Evolutionary conservation across 1,284 basidiomycete species (phyloP).

Genomic region (Peniophora sp.): DNA sequence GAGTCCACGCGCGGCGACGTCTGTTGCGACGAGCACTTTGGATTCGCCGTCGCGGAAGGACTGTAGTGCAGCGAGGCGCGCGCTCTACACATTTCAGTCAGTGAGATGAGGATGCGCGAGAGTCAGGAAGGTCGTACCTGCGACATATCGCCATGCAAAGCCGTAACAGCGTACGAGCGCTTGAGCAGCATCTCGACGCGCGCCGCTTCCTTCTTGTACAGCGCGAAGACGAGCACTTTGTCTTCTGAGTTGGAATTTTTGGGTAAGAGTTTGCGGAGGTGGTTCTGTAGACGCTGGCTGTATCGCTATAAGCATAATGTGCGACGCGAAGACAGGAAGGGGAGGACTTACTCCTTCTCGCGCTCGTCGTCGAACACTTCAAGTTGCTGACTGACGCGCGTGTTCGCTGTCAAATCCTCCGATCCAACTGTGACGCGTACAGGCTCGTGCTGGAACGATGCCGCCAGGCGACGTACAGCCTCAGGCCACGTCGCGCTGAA

Average conservation of each 20-base stretch:
- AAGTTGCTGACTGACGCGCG: slow-evolving; percentile 77
- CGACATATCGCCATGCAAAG: slow-evolving; percentile 89
- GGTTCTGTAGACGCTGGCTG: slow-evolving; percentile 63
- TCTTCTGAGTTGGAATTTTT: slow-evolving; percentile 40
- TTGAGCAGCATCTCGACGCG: slow-evolving; percentile 81
- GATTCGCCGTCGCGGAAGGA: slow-evolving; percentile 85
- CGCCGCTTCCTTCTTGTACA: slow-evolving; percentile 97
- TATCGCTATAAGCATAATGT: background rate
- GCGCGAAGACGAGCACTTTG: slow-evolving; percentile 87
- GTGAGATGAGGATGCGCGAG: no score
- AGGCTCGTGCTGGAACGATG: slow-evolving; percentile 82
- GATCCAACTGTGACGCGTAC: slow-evolving; percentile 92
- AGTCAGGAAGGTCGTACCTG: no score
- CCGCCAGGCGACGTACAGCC: slow-evolving; percentile 88
- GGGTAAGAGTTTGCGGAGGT: slow-evolving; percentile 54
- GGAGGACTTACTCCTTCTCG: slow-evolving; percentile 71
- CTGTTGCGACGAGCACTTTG: slow-evolving; percentile 89
- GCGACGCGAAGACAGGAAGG: background rate
- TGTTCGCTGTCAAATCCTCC: slow-evolving; percentile 93
- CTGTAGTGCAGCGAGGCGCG: slow-evolving; percentile 82
- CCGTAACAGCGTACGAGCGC: slow-evolving; percentile 81
- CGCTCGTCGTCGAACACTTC: slow-evolving; percentile 88
- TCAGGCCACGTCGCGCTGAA: slow-evolving; percentile 99
- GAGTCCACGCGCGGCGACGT: slow-evolving; percentile 93
- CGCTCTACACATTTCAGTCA: no score